Base-by-base conservation (phyloP, 371 early-diverging fungal species). In the Zychaea mexicana region DNA sequence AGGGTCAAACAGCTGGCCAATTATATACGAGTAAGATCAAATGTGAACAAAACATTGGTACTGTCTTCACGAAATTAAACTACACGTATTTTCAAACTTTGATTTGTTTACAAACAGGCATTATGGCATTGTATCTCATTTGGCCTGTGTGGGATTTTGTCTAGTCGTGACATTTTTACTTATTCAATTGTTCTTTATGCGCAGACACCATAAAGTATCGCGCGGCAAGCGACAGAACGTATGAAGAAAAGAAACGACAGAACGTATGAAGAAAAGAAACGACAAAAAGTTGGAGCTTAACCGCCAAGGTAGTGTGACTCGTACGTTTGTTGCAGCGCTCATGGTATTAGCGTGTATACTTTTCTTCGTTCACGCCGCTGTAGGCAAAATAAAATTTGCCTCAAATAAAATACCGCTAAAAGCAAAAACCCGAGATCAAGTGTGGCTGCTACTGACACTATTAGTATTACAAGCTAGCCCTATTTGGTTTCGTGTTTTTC, bases 1-100 rank as follows among this genome's bases (percentile, higher is more conserved):
- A 85, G 56, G 85, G 83, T 64, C 61, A 73, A 17, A 77, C 79
- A 0, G 69, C 67, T 2, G 62, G 65, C 9, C 76, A 76, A 58
- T 69, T 72, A 5, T 81, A 81, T 60, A 66, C 70, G 9, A 71
- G 64, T 46, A 46, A 57, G 3, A 31, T 13, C 10, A 24, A 17
- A 24, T 27, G 21, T 52, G 9, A 26, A 10, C 46, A 28, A 6
- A 17, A n/a, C 22, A 59, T 33, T 19, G 38, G 15, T n/a, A n/a
- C 24, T 27, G 24, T n/a, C 24, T 17, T 10, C 36, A 10, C 15
- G 15, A 33, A 6, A 33, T 32, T 24, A 17, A 42, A 22, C 15
- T 4, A 15, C n/a, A 42, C 4, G 8, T 59, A 45, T 52, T 49
- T 27, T n/a, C n/a, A n/a, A n/a, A n/a, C n/a, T n/a, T n/a, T n/a